These are phyloP conservation scores for Fragilariopsis cylindrus DNA, from an alignment of 108 stramenopile genomes.

Conservation along the genomic window DNA sequence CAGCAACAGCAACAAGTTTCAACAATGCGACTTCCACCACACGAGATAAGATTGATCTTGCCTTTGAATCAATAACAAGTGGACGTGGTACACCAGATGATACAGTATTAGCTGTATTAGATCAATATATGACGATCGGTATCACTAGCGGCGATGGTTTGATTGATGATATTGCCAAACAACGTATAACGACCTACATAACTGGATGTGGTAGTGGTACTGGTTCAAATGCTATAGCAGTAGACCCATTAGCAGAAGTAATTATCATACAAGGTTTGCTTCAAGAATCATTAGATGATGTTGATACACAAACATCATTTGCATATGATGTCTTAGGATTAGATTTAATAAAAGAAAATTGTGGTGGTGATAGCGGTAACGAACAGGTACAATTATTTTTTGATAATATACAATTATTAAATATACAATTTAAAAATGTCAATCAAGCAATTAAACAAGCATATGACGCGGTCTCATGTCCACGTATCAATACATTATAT, in stretches of 20 bases:
- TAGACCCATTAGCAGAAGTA: slow-evolving; percentile 13
- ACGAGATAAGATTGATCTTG: no score
- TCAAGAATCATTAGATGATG: background rate
- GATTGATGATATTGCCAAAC: background rate
- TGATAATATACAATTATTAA: slow-evolving; percentile 7
- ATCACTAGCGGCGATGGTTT: background rate
- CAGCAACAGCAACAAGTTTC: background rate
- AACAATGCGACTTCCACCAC: no score
- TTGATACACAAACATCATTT: background rate
- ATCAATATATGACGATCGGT: background rate
- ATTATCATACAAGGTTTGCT: background rate
- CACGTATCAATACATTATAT: slow-evolving; percentile 23
- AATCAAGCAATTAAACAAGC: background rate
- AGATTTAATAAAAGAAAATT: background rate
- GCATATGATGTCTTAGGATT: background rate
- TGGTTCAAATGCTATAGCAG: slow-evolving; percentile 6
- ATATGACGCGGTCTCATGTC: slow-evolving; percentile 12
- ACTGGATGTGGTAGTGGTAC: background rate
- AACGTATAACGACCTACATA: slow-evolving; percentile 11
- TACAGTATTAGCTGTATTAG: slow-evolving; percentile 3
- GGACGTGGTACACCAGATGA: slow-evolving; percentile 17
- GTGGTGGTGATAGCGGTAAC: slow-evolving; percentile 1
- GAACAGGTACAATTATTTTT: slow-evolving; percentile 10
- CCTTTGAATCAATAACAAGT: background rate
- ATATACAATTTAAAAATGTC: background rate